Conservation (phyloP, 1,284 basidiomycete genomes). For the Phellopilus nigrolimitatus region DNA sequence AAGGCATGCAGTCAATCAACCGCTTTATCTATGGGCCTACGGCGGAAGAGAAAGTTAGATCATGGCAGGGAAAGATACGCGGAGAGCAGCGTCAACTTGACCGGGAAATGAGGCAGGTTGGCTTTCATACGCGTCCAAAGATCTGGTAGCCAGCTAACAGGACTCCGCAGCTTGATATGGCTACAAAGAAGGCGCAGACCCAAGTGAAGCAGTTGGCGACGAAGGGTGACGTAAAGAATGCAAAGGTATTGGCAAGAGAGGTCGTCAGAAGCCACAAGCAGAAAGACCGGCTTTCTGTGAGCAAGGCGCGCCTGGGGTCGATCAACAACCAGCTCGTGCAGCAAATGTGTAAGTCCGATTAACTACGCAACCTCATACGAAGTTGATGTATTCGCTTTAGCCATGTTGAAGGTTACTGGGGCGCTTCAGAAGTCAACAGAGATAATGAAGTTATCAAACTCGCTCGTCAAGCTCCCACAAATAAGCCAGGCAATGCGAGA, state of each 20-base stretch:
- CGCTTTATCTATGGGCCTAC: constrained; percentile 93
- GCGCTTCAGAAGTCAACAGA: constrained; percentile 96
- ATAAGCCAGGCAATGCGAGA: constrained; percentile 91
- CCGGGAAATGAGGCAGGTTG: constrained; percentile 90
- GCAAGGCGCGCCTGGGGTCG: constrained; percentile 90
- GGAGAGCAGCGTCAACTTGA: constrained; percentile 79
- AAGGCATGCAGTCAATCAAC: constrained; percentile 78
- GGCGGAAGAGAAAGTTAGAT: constrained; percentile 84
- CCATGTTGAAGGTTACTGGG: constrained; percentile 96
- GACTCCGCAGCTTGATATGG: constrained; percentile 67
- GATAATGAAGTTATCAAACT: constrained; percentile 97
- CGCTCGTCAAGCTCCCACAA: constrained; percentile 88
- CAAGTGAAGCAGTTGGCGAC: constrained; percentile 87
- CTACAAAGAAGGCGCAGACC: constrained; percentile 75
- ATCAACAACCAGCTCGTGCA: constrained; percentile 90
- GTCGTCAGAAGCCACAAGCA: constrained; percentile 95
- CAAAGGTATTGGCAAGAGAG: constrained; percentile 87
- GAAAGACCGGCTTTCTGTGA: constrained; percentile 86
- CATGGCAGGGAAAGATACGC: constrained; percentile 85
- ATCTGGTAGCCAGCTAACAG: constrained; percentile 16
- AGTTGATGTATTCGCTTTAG: constrained; percentile 38
- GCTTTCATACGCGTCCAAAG: constrained; percentile 23
- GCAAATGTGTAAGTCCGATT: constrained; percentile 73
- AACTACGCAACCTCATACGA: constrained; percentile 7
- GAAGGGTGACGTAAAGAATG: constrained; percentile 91